Evolutionary conservation across 495 filamentous ascomycete species (phyloP), one percentile per base, ranked within the genome.

Genomic region (Aspergillus cavernicola): DNA sequence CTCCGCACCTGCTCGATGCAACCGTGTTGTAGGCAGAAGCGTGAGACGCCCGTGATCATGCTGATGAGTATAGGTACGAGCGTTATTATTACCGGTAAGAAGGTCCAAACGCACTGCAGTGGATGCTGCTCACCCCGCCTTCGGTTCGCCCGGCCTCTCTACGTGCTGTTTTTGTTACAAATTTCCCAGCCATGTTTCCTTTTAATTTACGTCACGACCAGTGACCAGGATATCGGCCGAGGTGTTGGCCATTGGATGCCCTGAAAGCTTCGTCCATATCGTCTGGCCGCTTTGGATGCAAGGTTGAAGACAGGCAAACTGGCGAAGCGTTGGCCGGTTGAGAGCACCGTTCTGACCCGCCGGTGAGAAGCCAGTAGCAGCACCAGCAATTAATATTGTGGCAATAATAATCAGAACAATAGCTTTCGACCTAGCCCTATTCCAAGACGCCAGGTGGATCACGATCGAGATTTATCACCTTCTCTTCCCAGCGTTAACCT

Each of bases 191-290:
- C n/a, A 37, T 23, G 20, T 44, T 37, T 44, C 20, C 15, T 37
- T 53, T 53, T 53, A 26, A 45, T 53, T 44, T 36, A 32, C 31
- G 4, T 28, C 39, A 53, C 39, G 22, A 50, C 23, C 31, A 41
- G 28, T 22, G 49, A 37, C 44, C 32, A 20, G 37, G 39, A 38
- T 29, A 51, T 31, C 22, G 29, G 41, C 43, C 45, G 26, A 45
- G 28, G 39, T 44, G 44, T 9, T 46, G 45, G 22, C 50, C 56
- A 59, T 59, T 59, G 51, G 56, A 28, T 54, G 56, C 56, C 56
- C 32, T 41, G 35, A 22, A 55, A 51, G 51, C 46, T 59, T 55
- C 35, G 28, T 47, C 40, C 18, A 39, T 41, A 28, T 24, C 43
- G 18, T 49, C 52, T 55, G 49, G 49, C 6, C 19, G 20, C 24